phyloP scores from a whole-genome alignment of 495 filamentous ascomycete genomes.

The Immersiella caudata region DNA sequence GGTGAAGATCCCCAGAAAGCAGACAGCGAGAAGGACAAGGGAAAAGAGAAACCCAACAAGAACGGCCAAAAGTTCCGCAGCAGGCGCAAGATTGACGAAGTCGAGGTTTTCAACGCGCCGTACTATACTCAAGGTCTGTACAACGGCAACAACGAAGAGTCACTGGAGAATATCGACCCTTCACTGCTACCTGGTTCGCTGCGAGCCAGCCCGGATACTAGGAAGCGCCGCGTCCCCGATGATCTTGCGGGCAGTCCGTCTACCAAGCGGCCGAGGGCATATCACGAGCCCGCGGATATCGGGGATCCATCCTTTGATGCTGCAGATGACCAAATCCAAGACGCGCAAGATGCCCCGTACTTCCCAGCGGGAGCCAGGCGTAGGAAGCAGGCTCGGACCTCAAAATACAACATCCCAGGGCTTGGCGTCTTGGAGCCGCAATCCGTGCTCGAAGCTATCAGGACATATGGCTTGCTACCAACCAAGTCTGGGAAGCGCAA shows the following conservation, averaged over 20 bases:
- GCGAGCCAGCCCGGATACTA: background rate
- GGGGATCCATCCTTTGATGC: background rate
- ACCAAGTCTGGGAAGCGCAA: slow-evolving; percentile 26
- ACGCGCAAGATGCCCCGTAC: background rate
- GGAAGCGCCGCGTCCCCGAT: slow-evolving; percentile 26
- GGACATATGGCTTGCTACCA: slow-evolving; percentile 35
- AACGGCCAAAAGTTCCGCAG: slow-evolving; percentile 37
- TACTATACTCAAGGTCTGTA: slow-evolving; percentile 36
- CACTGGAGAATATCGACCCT: slow-evolving; percentile 22
- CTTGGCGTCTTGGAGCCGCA: slow-evolving; percentile 19
- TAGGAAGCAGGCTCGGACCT: slow-evolving; percentile 1
- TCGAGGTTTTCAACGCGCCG: slow-evolving; percentile 42
- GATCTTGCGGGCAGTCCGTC: slow-evolving; percentile 11
- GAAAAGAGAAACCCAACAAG: slow-evolving; percentile 28
- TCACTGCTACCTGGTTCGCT: slow-evolving; percentile 23
- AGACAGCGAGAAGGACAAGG: slow-evolving; percentile 4
- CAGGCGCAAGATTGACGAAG: slow-evolving; percentile 36
- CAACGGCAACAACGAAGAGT: slow-evolving; percentile 3
- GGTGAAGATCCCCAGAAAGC: slow-evolving; percentile 4
- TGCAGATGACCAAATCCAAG: background rate
- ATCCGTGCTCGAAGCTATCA: slow-evolving; percentile 37
- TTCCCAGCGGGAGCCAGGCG: background rate
- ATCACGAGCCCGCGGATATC: background rate
- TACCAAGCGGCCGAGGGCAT: slow-evolving; percentile 25
- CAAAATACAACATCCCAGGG: background rate